Conservation (phyloP, 2,329 filamentous ascomycete genomes). For the Epichloe scottii region DNA sequence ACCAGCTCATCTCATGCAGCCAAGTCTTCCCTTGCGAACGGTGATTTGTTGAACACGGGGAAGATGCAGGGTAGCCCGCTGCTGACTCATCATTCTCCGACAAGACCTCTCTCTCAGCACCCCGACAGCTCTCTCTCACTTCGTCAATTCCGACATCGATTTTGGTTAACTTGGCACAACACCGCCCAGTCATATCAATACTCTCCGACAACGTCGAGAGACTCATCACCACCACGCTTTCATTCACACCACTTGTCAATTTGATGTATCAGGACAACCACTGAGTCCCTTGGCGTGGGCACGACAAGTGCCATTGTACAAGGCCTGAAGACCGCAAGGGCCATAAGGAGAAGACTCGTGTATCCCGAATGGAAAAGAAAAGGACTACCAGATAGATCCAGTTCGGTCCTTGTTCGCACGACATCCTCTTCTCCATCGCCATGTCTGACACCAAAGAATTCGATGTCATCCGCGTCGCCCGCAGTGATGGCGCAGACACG, state of each 20-base stretch:
- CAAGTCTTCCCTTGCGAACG: no score
- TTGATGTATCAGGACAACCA: neutral
- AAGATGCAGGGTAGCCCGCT: no score
- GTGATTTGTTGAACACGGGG: no score
- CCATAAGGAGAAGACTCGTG: neutral
- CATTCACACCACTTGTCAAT: neutral
- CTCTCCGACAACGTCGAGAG: no score
- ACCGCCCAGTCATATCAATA: no score
- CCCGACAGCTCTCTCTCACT: no score
- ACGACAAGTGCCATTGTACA: neutral
- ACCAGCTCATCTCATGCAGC: no score
- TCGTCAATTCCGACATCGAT: no score
- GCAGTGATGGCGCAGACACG: constrained; percentile 33
- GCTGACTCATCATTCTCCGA: no score
- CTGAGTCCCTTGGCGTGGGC: neutral
- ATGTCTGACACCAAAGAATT: constrained; percentile 28
- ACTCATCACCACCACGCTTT: neutral
- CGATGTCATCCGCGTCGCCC: constrained; percentile 27
- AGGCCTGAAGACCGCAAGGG: neutral
- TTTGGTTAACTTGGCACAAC: no score
- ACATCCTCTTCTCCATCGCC: neutral
- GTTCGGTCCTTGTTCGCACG: neutral
- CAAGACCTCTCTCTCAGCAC: no score
- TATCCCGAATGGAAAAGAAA: neutral
- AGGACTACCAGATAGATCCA: neutral